Base-by-base conservation (phyloP, 805 yeast genomes). In the Tetrapisispora fleetii region DNA sequence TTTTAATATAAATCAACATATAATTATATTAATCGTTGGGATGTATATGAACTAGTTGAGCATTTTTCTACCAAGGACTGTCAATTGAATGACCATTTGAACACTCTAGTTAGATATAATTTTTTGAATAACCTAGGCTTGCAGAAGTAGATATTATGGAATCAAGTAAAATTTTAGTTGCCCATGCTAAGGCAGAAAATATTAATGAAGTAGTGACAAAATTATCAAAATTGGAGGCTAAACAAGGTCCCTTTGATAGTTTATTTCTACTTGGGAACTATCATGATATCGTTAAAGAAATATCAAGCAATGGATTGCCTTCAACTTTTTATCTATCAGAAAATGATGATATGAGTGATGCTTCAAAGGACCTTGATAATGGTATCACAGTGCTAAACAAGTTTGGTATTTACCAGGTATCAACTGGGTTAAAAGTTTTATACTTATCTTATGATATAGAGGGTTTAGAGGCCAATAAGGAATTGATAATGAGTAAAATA, bases 201-300 rank as follows among this genome's bases (percentile, higher is more conserved):
- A 17, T 65, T 1, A 59, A 64, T 8, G 49, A 54, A 2, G 60
- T 66, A 5, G 52, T 81, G 8, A 69, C 72, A 0, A 76, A 75
- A 50, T 72, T 80, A 4, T 75, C 78, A 55, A 51, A 67, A 1
- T 71, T 82, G 45, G 68, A 80, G 55, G 50, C 58, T 21, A 81
- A 78, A 54, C 80, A 79, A 40, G 89, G 89, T 0, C 88, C 88
- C 0, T 83, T 83, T 56, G 81, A 75, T 42, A 67, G 75, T 2
- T 74, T 76, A 0, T 37, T 83, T 1, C 57, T 81, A 5, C 54
- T 82, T 7, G 85, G 86, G 0, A 77, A 77, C 53, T 60, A 70
- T 1, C 42, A 17, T 1, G 37, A 41, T 8, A 28, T 32, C 14
- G 4, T 54, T 1, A 24, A 45, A 1, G 48, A 63, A 0, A 28